Percentiles rank a stretch among this genome's conserved stretches.
These are phyloP conservation scores for Colletotrichum camelliae DNA, from an alignment of 2,329 filamentous ascomycete species.

Conservation along the genomic window DNA sequence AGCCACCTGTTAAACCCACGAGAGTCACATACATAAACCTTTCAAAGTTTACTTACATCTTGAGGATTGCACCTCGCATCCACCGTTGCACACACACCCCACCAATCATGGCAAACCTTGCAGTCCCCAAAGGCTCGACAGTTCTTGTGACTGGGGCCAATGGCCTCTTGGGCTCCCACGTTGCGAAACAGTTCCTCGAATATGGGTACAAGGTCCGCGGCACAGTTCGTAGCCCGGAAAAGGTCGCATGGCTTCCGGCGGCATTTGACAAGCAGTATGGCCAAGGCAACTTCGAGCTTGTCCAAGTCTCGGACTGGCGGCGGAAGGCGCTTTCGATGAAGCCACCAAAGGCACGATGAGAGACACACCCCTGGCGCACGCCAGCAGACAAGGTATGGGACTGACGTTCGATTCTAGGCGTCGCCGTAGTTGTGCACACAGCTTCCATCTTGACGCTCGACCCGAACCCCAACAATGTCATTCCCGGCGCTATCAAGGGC, in stretches of 20 bases:
- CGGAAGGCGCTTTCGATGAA: conserved; percentile 40
- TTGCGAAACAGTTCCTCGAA: conserved; percentile 43
- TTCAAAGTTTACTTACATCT: not conserved
- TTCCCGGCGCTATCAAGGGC: conserved; percentile 40
- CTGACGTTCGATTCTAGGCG: conserved; percentile 17
- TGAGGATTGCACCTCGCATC: not conserved
- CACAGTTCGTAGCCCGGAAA: conserved; percentile 41
- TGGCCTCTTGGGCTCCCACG: conserved; percentile 49
- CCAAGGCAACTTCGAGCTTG: conserved; percentile 38
- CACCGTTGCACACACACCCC: not conserved
- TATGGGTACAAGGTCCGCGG: conserved; percentile 49
- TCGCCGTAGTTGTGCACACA: conserved; percentile 46
- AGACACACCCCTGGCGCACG: no score
- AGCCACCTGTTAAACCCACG: not conserved
- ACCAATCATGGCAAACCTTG: not conserved
- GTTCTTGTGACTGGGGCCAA: conserved; percentile 53
- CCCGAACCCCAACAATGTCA: conserved; percentile 45
- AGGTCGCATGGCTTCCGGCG: conserved; percentile 38
- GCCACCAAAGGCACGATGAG: conserved; percentile 37
- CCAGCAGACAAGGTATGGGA: not conserved
- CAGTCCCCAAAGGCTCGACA: conserved; percentile 32
- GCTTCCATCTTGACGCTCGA: conserved; percentile 45
- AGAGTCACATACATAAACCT: not conserved
- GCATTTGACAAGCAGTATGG: conserved; percentile 34
- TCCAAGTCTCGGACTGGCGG: conserved; percentile 42